phyloP scores from a whole-genome alignment of 164 flowering plant species.

The Liquidambar formosana region DNA sequence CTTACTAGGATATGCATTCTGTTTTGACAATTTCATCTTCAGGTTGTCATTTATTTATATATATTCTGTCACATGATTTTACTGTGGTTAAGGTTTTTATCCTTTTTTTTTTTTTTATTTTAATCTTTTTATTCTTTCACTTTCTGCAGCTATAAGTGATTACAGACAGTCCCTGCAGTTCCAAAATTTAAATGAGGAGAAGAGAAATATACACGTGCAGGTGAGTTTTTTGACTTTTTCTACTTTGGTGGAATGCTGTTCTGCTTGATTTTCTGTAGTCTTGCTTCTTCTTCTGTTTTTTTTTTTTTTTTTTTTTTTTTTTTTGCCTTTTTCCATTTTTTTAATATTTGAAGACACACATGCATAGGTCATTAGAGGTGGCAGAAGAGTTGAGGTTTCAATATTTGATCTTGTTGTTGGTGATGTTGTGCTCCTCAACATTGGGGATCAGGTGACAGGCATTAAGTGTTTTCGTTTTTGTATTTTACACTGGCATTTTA shows the following conservation, averaged over 20 bases:
- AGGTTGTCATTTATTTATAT: not conserved
- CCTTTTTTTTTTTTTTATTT: not conserved
- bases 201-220: conserved; percentile 86
- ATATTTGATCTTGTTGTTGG: conserved; percentile 97
- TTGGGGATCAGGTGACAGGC: conserved; percentile 86
- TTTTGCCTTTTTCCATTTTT: not conserved
- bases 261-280: not conserved
- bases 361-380: conserved; percentile 77
- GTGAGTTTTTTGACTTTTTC: conserved; percentile 37
- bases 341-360: not conserved
- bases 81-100: not conserved
- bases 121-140: conserved; percentile 1
- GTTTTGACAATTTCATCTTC: not conserved
- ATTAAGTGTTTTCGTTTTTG: conserved; percentile 1
- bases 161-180: conserved; percentile 93
- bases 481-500: not conserved
- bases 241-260: not conserved
- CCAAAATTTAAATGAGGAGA: conserved; percentile 88
- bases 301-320: not conserved
- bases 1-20: not conserved
- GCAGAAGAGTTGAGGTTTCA: conserved; percentile 76
- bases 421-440: conserved; percentile 89
- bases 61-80: not conserved
- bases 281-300: not conserved
- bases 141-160: conserved; percentile 78